Percentiles rank a stretch among this genome's conserved stretches.
Evolutionary conservation across 225 moss, liverwort and hornwort species (phyloP).

Genomic region (Takakia lepidozioides): DNA sequence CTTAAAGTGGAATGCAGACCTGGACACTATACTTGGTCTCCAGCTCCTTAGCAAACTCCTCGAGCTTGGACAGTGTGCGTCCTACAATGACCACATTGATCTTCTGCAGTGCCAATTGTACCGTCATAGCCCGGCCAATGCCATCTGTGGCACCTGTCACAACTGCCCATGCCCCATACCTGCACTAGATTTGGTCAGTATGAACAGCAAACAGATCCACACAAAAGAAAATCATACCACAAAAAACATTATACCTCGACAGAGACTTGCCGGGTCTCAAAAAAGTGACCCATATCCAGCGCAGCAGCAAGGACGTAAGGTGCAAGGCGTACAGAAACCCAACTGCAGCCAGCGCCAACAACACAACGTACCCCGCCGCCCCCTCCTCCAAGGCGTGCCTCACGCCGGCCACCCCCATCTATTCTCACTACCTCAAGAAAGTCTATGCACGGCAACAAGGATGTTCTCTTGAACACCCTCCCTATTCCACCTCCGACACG

Average conservation of each 20-base stretch:
- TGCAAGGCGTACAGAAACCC: constrained; percentile 45
- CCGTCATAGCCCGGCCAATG: constrained; percentile 46
- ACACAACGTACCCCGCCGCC: constrained; percentile 27
- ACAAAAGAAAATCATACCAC: neutral
- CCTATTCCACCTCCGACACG: too few relatives aligned
- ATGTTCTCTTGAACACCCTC: too few relatives aligned
- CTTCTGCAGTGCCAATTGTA: constrained; percentile 37
- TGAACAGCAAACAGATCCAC: neutral
- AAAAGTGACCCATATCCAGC: constrained; percentile 49
- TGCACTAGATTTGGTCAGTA: constrained; percentile 15
- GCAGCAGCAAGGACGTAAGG: constrained; percentile 24
- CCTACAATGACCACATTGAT: constrained; percentile 61
- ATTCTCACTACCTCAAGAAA: too few relatives aligned
- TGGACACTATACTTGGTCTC: constrained; percentile 27
- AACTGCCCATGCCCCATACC: constrained; percentile 65
- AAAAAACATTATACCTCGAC: constrained; percentile 13
- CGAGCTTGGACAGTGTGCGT: constrained; percentile 48
- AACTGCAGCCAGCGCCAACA: constrained; percentile 38
- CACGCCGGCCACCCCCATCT: constrained; percentile 14
- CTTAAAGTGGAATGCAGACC: constrained; percentile 8
- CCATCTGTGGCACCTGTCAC: constrained; percentile 64
- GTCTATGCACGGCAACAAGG: too few relatives aligned
- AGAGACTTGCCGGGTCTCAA: constrained; percentile 55
- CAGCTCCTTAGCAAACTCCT: constrained; percentile 42
- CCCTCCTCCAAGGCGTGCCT: constrained; percentile 18